Percentiles rank a stretch among this genome's conserved stretches.
Conservation (phyloP, 345 rosid genomes). For the Psidium guajava region DNA sequence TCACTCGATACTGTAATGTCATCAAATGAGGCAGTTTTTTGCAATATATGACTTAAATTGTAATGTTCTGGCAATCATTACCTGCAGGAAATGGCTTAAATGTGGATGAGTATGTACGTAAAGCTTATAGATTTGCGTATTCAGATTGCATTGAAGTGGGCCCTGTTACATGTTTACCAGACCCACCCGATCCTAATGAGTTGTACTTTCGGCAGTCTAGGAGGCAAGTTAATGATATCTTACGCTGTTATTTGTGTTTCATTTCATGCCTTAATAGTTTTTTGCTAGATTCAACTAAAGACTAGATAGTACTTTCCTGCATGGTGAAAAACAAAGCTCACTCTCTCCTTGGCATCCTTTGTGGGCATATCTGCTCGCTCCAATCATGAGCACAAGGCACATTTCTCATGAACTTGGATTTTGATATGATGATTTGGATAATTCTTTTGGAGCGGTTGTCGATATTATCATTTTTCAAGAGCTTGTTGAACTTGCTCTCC, state of each 20-base stretch:
- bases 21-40: neutral
- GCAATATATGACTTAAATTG: neutral
- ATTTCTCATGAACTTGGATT: neutral
- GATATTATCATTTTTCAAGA: neutral
- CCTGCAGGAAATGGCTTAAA: slow-evolving; percentile 89
- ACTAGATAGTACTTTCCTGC: neutral
- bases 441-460: neutral
- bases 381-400: neutral
- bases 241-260: neutral
- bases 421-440: neutral
- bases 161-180: slow-evolving; percentile 81
- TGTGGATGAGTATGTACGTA: slow-evolving; percentile 96
- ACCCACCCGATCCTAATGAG: slow-evolving; percentile 93
- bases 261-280: neutral
- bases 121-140: slow-evolving; percentile 96
- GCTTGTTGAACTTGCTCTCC: neutral
- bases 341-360: neutral
- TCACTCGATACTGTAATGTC: neutral
- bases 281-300: neutral
- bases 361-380: neutral
- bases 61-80: neutral
- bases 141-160: slow-evolving; percentile 95
- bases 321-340: neutral
- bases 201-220: slow-evolving; percentile 95
- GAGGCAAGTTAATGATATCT: slow-evolving; percentile 28